Conservation (phyloP, 805 yeast species). For the Suhomyces canberraensis region DNA sequence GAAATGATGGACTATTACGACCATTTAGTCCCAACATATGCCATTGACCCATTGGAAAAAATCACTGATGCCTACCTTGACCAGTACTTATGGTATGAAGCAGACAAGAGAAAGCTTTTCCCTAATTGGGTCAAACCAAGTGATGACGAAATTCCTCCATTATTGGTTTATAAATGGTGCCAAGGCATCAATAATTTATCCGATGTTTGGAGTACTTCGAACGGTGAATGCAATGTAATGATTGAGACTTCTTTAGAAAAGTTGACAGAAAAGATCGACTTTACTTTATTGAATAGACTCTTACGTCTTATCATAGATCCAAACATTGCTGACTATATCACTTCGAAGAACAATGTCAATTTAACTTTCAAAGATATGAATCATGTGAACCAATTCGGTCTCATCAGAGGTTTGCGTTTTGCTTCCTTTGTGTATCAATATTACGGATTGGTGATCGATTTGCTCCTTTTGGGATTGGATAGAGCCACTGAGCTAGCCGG, state of each 20-base stretch:
- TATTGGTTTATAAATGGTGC: constrained; percentile 89
- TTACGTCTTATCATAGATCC: constrained; percentile 81
- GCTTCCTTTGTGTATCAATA: constrained; percentile 87
- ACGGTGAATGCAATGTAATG: constrained; percentile 80
- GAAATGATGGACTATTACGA: constrained; percentile 92
- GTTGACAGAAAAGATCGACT: constrained; percentile 81
- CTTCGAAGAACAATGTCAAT: constrained; percentile 83
- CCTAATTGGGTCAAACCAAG: constrained; percentile 97
- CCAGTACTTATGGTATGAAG: constrained; percentile 95
- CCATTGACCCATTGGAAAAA: constrained; percentile 88
- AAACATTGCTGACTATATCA: constrained; percentile 89
- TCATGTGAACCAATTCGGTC: constrained; percentile 84
- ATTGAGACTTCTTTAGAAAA: constrained; percentile 71
- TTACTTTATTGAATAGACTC: constrained; percentile 79
- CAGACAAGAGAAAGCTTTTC: constrained; percentile 78
- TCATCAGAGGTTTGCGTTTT: constrained; percentile 85
- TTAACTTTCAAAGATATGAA: constrained; percentile 92
- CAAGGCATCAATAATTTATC: constrained; percentile 81
- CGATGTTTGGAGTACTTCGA: constrained; percentile 71
- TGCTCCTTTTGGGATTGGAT: constrained; percentile 78
- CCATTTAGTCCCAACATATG: constrained; percentile 79
- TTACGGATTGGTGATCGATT: constrained; percentile 82
- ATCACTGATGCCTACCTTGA: constrained; percentile 95
- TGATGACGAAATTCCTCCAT: constrained; percentile 90
- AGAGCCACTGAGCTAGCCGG: constrained; percentile 90